Evolutionary conservation across 768 basidiomycete genomes (phyloP).

Genomic region (Dacryopinax primogenitus): DNA sequence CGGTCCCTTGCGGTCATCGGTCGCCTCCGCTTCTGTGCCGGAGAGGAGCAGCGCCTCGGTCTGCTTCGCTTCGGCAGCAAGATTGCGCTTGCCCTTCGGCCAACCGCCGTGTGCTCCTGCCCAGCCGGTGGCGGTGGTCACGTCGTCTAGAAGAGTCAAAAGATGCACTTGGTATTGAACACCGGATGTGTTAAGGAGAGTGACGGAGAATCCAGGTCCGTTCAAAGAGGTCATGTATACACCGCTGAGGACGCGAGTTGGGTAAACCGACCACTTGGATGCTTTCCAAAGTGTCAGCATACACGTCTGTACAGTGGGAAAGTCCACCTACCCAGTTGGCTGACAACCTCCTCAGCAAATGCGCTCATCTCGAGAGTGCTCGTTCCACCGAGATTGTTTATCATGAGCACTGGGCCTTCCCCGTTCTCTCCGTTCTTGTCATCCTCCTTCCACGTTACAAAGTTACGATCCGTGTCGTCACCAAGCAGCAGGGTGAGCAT

Average conservation of each 20-base stretch:
- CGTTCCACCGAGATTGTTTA: constrained; percentile 80
- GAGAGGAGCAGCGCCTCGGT: not conserved
- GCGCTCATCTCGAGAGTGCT: constrained; percentile 70
- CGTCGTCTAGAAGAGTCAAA: constrained; percentile 57
- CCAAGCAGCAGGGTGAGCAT: constrained; percentile 61
- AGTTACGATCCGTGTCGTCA: constrained; percentile 58
- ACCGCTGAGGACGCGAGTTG: constrained; percentile 35
- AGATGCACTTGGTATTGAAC: constrained; percentile 33
- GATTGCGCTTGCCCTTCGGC: constrained; percentile 16
- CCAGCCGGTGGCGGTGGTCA: constrained; percentile 37
- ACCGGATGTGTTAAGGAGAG: constrained; percentile 42
- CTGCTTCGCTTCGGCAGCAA: not conserved
- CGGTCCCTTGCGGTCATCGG: not conserved
- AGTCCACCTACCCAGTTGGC: constrained; percentile 34
- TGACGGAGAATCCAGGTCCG: constrained; percentile 86
- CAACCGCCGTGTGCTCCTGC: constrained; percentile 27
- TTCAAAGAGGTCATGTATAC: constrained; percentile 72
- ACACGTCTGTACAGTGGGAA: not conserved
- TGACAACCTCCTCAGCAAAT: constrained; percentile 44
- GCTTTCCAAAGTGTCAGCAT: not conserved
- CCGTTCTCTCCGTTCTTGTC: constrained; percentile 13
- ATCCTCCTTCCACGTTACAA: constrained; percentile 19
- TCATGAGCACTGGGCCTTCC: constrained; percentile 45
- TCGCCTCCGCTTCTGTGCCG: not conserved
- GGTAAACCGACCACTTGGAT: constrained; percentile 24